phyloP scores from a whole-genome alignment of 257 asterid genomes.

The Lavandula angustifolia region DNA sequence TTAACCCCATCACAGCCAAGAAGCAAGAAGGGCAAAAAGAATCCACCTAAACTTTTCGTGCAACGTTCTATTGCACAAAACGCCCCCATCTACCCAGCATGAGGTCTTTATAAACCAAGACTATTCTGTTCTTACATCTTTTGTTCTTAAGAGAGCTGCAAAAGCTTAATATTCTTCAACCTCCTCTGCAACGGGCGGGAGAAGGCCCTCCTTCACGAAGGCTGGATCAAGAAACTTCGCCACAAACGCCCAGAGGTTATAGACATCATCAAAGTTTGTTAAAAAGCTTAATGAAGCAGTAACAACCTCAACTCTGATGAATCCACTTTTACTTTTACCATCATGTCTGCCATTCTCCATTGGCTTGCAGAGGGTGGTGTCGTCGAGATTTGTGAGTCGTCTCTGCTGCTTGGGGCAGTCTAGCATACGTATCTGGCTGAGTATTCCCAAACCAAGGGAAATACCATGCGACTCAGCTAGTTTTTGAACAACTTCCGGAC shows the following conservation, averaged over 20 bases:
- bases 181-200: constrained; percentile 76
- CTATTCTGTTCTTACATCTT: constrained; percentile 28
- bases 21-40: constrained; percentile 47
- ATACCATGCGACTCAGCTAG: constrained; percentile 75
- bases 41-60: constrained; percentile 32
- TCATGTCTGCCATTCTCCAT: constrained; percentile 75
- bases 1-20: constrained; percentile 44
- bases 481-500: constrained; percentile 84
- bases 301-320: constrained; percentile 89
- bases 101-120: constrained; percentile 10
- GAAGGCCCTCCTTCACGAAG: constrained; percentile 71
- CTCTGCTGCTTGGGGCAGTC: constrained; percentile 65
- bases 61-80: constrained; percentile 17
- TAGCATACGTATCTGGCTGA: constrained; percentile 76
- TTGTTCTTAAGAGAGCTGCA: constrained; percentile 20
- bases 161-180: constrained; percentile 43
- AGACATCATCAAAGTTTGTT: constrained; percentile 91
- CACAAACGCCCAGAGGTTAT: constrained; percentile 92
- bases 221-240: constrained; percentile 86
- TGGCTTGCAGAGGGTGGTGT: constrained; percentile 85
- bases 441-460: constrained; percentile 83
- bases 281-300: constrained; percentile 94
- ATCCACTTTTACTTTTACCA: constrained; percentile 71
- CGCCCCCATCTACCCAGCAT: constrained; percentile 26
- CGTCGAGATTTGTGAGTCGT: constrained; percentile 54